These are phyloP conservation scores for Balansia obtecta DNA, from an alignment of 2,329 filamentous ascomycete genomes.

Conservation along the genomic window DNA sequence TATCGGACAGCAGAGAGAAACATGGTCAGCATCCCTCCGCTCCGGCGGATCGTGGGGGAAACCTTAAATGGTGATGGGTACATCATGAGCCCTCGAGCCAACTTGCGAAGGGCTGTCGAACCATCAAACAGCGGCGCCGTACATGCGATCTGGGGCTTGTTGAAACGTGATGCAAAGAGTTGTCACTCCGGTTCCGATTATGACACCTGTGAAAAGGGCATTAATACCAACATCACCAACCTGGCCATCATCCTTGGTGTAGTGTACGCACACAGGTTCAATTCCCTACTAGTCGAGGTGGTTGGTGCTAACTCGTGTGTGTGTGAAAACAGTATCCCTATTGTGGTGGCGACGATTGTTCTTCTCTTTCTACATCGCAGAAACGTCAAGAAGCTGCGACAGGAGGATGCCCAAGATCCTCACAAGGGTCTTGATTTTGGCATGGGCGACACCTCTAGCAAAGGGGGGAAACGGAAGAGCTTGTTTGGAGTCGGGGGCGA, in stretches of 20 bases:
- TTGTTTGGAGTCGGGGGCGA: slow-evolving; percentile 43
- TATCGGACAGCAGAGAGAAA: slow-evolving; percentile 3
- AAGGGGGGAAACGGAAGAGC: slow-evolving; percentile 22
- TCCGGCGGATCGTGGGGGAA: slow-evolving; percentile 6
- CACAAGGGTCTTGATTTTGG: slow-evolving; percentile 92
- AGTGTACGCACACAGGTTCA: slow-evolving; percentile 41
- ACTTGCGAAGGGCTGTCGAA: slow-evolving; percentile 11
- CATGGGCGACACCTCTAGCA: slow-evolving; percentile 43
- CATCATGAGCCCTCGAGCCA: slow-evolving; percentile 16
- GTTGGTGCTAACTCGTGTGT: no score
- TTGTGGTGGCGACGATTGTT: slow-evolving; percentile 52
- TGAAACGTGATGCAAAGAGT: slow-evolving; percentile 1
- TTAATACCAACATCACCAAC: slow-evolving; percentile 40
- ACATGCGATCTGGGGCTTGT: slow-evolving; percentile 8
- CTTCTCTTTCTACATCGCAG: slow-evolving; percentile 70
- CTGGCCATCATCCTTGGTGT: slow-evolving; percentile 58
- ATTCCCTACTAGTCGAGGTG: no score
- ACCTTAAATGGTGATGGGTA: slow-evolving; percentile 10
- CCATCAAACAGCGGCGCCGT: not conserved
- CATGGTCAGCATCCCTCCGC: slow-evolving; percentile 3
- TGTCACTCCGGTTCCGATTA: slow-evolving; percentile 9
- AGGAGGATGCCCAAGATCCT: slow-evolving; percentile 75
- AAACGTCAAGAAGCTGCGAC: slow-evolving; percentile 55
- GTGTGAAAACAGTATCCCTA: slow-evolving; percentile 50
- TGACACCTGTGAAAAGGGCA: slow-evolving; percentile 48